Evolutionary conservation across 179 eudicot genomes (phyloP), one percentile per base, ranked within the genome.

Genomic region (Heliamphora pulchella): DNA sequence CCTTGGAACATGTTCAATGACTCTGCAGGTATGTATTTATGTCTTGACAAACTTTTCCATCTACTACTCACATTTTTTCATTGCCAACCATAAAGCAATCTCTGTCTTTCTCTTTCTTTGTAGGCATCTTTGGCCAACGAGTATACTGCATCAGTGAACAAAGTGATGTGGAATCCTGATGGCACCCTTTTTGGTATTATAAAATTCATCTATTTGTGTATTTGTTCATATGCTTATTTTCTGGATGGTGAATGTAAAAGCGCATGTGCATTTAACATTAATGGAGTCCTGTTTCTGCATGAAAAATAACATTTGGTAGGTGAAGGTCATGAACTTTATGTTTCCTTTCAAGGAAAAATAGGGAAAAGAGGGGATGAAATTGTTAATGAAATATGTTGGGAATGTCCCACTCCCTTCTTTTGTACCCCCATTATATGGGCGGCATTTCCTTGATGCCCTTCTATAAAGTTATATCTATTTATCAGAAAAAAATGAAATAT

Each of bases 161-260:
- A 95, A 39, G 92, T 95, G 78, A 84, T 71, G 74, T 95, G 97
- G 97, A 91, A 93, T 85, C 91, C 97, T 69, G 97, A 94, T 85
- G 98, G 98, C 82, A 78, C 77, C 50, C 83, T 91, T 75, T 82
- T 86, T 67, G 98, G 98, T 94, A 93, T 72, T 53, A 62, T 51
- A 9, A 8, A 31, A 64, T 54, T 14, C 43, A 62, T 72, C 17
- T 22, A 11, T 81, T 22, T 75, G 13, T 50, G 47, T 71, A 8
- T 78, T 50, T 81, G 9, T 50, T 75, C 8, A 4, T 17, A 59
- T 55, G 47, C 70, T 44, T 4, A 65, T 58, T 51, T 64, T 3
- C 51, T 8, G 55, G 11, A n/a, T n/a, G 55, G 39, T 14, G 20
- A 74, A 31, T 54, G 39, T 64, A 62, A 10, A 3, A 51, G 54